A percentile compares a stretch with the other conserved stretches of the same genome.
Conservation (phyloP, 2,329 filamentous ascomycete species). For the Diplocarpon mali region DNA sequence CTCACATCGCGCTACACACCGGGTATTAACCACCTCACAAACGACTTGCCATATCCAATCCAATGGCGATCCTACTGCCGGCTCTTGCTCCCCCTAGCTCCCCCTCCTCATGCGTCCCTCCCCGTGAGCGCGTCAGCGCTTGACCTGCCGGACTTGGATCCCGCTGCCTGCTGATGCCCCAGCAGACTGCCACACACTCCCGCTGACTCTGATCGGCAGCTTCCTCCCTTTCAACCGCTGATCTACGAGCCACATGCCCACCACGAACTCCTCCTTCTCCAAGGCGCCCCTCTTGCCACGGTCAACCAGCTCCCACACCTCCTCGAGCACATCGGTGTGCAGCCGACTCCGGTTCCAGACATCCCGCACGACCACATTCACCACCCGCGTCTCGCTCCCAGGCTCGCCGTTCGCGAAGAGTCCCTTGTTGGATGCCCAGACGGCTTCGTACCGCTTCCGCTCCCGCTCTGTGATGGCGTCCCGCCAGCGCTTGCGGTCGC, state of each 20-base stretch:
- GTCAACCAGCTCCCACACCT: slow-evolving; percentile 70
- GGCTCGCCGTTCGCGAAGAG: slow-evolving; percentile 30
- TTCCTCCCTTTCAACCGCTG: slow-evolving; percentile 71
- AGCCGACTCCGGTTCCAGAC: slow-evolving; percentile 65
- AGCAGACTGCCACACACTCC: slow-evolving; percentile 68
- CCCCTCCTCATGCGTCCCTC: background rate
- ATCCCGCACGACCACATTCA: slow-evolving; percentile 59
- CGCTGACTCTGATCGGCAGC: slow-evolving; percentile 57
- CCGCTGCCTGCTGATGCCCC: slow-evolving; percentile 29
- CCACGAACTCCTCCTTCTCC: slow-evolving; percentile 62
- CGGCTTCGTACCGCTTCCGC: slow-evolving; percentile 69
- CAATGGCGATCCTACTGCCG: too few species aligned
- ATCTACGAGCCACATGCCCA: slow-evolving; percentile 74
- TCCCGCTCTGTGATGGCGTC: slow-evolving; percentile 63
- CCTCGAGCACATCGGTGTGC: slow-evolving; percentile 54
- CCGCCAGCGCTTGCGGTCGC: slow-evolving; percentile 63
- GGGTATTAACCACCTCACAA: too few species aligned
- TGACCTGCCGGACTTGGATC: slow-evolving; percentile 20
- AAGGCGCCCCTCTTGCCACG: slow-evolving; percentile 43
- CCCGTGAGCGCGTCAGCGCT: background rate
- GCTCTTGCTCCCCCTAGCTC: background rate
- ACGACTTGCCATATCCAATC: too few species aligned
- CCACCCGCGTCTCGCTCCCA: slow-evolving; percentile 38
- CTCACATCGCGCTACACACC: too few species aligned
- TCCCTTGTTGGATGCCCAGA: slow-evolving; percentile 75